A percentile compares a stretch with the other conserved stretches of the same genome.
These are phyloP conservation scores for Naegleria gruberi DNA, from an alignment of 208 protist genomes.

Conservation along the genomic window DNA sequence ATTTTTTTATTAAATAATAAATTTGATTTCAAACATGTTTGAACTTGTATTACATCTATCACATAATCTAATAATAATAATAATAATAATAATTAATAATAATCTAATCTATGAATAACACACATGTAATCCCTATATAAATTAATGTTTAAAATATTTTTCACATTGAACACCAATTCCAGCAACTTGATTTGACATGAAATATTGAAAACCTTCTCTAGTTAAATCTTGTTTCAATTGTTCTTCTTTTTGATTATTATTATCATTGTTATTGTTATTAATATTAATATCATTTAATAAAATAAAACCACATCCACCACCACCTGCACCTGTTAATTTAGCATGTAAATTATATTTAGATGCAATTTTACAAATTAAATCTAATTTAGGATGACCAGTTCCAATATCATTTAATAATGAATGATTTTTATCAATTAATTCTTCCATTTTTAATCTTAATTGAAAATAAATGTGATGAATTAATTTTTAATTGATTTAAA, in stretches of 20 bases:
- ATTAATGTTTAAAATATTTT: not conserved
- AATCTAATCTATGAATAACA: too few relatives aligned
- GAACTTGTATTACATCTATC: too few relatives aligned
- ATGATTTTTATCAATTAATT: slow-evolving; percentile 17
- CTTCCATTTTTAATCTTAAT: not conserved
- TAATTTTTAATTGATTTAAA: not conserved
- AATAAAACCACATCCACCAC: slow-evolving; percentile 17
- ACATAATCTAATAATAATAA: too few relatives aligned
- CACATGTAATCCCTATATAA: too few relatives aligned
- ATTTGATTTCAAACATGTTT: too few relatives aligned
- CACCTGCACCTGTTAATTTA: slow-evolving; percentile 21
- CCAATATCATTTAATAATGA: slow-evolving; percentile 9
- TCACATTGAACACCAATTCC: not conserved
- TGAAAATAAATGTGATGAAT: not conserved
- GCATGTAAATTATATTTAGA: not conserved
- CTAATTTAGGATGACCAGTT: not conserved
- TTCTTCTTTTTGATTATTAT: not conserved
- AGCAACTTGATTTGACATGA: not conserved
- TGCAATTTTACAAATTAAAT: not conserved
- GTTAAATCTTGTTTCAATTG: not conserved
- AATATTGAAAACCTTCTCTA: not conserved
- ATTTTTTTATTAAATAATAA: too few relatives aligned
- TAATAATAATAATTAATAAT: too few relatives aligned
- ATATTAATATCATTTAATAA: not conserved
- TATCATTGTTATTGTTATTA: too few relatives aligned